Percentiles rank a stretch among this genome's conserved stretches.
Evolutionary conservation across 2,329 filamentous ascomycete genomes (phyloP).

Genomic region (Fusarium devonianum): DNA sequence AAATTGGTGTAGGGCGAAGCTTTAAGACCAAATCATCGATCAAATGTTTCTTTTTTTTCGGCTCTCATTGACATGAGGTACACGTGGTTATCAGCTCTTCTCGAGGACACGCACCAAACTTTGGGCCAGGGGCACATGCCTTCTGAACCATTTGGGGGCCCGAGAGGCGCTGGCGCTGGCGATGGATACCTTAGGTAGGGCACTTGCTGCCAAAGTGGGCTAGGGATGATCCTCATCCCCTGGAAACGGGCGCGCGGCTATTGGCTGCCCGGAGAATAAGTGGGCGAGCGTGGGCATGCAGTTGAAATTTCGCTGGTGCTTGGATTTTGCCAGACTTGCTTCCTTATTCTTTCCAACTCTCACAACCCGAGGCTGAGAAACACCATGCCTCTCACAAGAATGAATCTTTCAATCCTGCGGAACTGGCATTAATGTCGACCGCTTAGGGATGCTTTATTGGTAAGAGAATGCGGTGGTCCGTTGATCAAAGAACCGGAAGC

Average conservation of each 20-base stretch:
- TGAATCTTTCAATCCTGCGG: background rate
- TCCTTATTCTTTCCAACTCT: conserved; percentile 11
- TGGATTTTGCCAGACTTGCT: conserved; percentile 8
- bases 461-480: background rate
- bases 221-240: conserved; percentile 9
- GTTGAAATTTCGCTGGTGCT: conserved; percentile 34
- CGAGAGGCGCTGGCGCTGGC: no score
- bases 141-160: conserved; percentile 14
- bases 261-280: conserved; percentile 29
- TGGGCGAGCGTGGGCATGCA: conserved; percentile 22
- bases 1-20: conserved; percentile 21
- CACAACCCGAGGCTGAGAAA: conserved; percentile 1
- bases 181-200: no score
- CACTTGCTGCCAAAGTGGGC: conserved; percentile 21
- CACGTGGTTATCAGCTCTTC: conserved; percentile 18
- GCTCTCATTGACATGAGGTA: conserved; percentile 1
- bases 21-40: conserved; percentile 22
- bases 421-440: conserved; percentile 2
- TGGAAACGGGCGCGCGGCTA: conserved; percentile 22
- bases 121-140: conserved; percentile 32
- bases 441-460: background rate
- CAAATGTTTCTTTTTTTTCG: conserved; percentile 27
- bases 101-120: conserved; percentile 25
- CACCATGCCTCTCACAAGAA: conserved; percentile 8
- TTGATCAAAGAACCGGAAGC: background rate